Conservation (phyloP, 164 flowering plant genomes). For the Platanus orientalis region DNA sequence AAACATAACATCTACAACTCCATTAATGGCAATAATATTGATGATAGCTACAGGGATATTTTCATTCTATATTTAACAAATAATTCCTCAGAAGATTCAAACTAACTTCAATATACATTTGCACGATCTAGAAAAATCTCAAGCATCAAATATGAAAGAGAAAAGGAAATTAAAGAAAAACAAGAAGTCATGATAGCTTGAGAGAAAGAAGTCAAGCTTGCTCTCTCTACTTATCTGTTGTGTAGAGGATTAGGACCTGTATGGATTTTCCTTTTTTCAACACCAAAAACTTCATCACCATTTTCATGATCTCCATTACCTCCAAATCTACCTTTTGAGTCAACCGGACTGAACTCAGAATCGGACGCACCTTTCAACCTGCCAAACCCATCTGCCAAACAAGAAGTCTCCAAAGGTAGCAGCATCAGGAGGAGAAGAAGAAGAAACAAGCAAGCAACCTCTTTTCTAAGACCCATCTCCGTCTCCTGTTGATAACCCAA, state of each 20-base stretch:
- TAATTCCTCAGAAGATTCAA: conserved; percentile 6
- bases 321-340: conserved; percentile 17
- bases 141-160: conserved; percentile 13
- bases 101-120: conserved; percentile 12
- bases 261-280: conserved; percentile 55
- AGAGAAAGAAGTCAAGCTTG: conserved; percentile 15
- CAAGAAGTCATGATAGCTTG: conserved; percentile 13
- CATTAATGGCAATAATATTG: conserved; percentile 10
- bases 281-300: conserved; percentile 39
- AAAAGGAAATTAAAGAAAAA: conserved; percentile 2
- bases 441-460: conserved; percentile 22
- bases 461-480: conserved; percentile 25
- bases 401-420: conserved; percentile 20
- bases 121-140: conserved; percentile 16
- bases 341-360: conserved; percentile 11
- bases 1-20: neutral
- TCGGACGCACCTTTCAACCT: conserved; percentile 16
- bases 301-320: conserved; percentile 17
- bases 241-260: conserved; percentile 80
- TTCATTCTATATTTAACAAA: conserved; percentile 9
- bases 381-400: conserved; percentile 18
- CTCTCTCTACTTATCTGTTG: conserved; percentile 44
- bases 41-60: neutral
- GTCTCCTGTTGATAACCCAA: conserved; percentile 18
- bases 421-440: conserved; percentile 34